Conservation (phyloP, 352 stramenopile species). For the Globisporangium paroecandrum region DNA sequence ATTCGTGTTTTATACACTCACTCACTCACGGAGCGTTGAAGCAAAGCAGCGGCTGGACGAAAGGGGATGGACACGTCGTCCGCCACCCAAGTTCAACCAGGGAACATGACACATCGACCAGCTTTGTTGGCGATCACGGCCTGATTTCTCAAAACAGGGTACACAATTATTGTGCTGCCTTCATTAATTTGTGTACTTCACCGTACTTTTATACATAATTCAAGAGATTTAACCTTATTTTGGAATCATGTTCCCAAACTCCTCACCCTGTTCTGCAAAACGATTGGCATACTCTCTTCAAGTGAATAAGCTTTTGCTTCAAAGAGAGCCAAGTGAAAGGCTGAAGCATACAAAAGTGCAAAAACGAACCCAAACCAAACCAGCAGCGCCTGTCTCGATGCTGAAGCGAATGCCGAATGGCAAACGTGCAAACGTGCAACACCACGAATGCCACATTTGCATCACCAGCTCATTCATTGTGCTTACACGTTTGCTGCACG, state of each 20-base stretch:
- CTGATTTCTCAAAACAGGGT: slow-evolving; percentile 9
- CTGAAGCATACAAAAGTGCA: neutral
- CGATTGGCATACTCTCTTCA: neutral
- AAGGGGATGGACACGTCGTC: slow-evolving; percentile 5
- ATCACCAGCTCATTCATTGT: neutral
- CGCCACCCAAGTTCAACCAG: slow-evolving; percentile 14
- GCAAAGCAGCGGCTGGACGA: neutral
- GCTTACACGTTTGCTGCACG: no score
- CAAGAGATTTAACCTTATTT: neutral
- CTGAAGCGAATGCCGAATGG: no score
- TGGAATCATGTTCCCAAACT: neutral
- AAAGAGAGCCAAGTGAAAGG: neutral
- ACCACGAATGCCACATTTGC: neutral
- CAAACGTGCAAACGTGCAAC: neutral
- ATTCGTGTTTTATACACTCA: neutral
- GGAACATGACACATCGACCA: slow-evolving; percentile 12
- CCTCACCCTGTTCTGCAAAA: neutral
- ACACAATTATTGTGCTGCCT: neutral
- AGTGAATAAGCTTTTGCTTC: neutral
- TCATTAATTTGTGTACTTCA: neutral
- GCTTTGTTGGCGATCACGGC: neutral
- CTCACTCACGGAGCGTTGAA: neutral
- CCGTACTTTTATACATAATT: neutral
- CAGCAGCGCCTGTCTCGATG: neutral
- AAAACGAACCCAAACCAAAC: neutral